Percentiles rank a stretch among this genome's conserved stretches.
phyloP scores from a whole-genome alignment of 768 basidiomycete species.

The Austroboletus eburneus region DNA sequence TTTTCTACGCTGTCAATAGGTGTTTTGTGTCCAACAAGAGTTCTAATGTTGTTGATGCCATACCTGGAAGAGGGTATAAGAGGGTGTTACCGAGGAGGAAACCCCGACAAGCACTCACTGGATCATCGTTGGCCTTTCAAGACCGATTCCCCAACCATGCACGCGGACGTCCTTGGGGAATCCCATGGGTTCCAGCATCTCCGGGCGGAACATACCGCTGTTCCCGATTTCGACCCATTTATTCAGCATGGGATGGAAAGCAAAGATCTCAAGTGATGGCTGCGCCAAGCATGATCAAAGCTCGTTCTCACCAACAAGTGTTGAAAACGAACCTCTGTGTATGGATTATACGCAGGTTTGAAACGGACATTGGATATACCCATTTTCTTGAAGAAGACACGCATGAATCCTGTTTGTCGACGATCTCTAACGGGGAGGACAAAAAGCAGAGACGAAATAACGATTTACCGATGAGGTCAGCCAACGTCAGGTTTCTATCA shows the following conservation, averaged over 20 bases:
- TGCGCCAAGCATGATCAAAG: constrained; percentile 27
- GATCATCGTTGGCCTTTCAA: constrained; percentile 99
- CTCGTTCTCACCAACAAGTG: background rate
- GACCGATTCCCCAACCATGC: constrained; percentile 92
- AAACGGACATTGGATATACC: constrained; percentile 91
- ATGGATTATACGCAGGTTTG: constrained; percentile 99
- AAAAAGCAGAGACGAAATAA: background rate
- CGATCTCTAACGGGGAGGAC: background rate
- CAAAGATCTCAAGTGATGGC: constrained; percentile 98
- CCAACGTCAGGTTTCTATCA: constrained; percentile 86
- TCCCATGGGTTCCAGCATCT: constrained; percentile 99
- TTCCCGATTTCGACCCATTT: constrained; percentile 99
- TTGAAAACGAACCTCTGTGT: constrained; percentile 69
- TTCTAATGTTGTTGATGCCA: constrained; percentile 95
- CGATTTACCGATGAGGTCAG: constrained; percentile 84
- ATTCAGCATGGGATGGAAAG: constrained; percentile 90
- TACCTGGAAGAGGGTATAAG: constrained; percentile 50
- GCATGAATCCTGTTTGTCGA: constrained; percentile 79
- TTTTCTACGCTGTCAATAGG: constrained; percentile 86
- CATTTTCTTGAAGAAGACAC: constrained; percentile 98
- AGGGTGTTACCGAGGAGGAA: background rate
- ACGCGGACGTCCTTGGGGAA: constrained; percentile 95
- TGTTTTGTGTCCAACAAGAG: constrained; percentile 95
- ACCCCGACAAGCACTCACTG: constrained; percentile 48
- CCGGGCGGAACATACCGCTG: constrained; percentile 99